phyloP scores from a whole-genome alignment of 139 green algal species.

The Haematococcus lacustris region DNA sequence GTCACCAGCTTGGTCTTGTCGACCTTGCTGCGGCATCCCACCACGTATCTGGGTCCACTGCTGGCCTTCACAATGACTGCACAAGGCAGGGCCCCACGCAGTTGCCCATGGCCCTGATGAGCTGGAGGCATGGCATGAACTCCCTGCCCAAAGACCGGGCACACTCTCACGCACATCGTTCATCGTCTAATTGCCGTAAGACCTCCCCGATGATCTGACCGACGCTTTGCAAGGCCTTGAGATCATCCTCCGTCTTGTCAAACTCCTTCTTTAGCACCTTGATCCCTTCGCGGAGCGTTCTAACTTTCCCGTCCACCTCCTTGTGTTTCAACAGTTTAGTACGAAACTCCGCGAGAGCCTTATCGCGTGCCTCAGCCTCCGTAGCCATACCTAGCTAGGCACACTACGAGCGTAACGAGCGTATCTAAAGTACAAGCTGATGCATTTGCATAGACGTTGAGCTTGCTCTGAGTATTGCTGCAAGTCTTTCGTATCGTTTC shows the following conservation, averaged over 20 bases:
- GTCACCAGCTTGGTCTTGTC: conserved; percentile 86
- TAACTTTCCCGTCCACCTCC: conserved; percentile 78
- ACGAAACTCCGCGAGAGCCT: conserved; percentile 67
- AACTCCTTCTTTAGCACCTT: conserved; percentile 84
- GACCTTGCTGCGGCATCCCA: conserved; percentile 93
- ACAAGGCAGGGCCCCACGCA: no score
- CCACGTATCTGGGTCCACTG: conserved; percentile 95
- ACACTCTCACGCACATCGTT: conserved; percentile 68
- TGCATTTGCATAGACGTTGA: no score
- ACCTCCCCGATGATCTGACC: conserved; percentile 99
- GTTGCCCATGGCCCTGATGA: no score
- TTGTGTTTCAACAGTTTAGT: conserved; percentile 85
- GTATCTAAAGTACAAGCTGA: no score
- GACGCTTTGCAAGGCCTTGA: conserved; percentile 97
- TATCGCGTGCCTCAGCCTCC: conserved; percentile 42
- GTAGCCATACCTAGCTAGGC: conserved; percentile 60
- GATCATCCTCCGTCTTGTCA: conserved; percentile 98
- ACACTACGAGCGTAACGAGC: no score
- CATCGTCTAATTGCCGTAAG: conserved; percentile 92
- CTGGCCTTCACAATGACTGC: conserved; percentile 98
- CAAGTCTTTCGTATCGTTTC: no score
- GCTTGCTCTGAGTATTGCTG: no score
- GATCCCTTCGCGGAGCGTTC: conserved; percentile 66
- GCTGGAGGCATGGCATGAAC: no score
- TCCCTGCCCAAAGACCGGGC: no score